Percentiles rank a stretch among this genome's conserved stretches.
phyloP scores from a whole-genome alignment of 2,329 filamentous ascomycete species.

The Nannizzia gypsea region DNA sequence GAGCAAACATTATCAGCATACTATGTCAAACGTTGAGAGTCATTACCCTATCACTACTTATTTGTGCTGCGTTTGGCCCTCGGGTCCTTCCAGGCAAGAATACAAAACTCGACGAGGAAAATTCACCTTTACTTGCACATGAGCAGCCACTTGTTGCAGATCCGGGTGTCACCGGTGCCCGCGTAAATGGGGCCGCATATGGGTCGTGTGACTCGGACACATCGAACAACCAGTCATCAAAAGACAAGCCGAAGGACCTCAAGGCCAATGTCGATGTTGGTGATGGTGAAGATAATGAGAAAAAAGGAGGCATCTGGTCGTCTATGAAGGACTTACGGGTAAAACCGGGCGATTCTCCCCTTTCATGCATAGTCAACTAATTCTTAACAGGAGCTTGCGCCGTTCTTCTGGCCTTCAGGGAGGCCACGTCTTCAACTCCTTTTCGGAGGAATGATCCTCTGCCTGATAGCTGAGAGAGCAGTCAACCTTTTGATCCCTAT shows the following conservation, averaged over 20 bases:
- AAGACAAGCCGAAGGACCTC: neutral
- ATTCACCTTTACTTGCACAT: constrained; percentile 15
- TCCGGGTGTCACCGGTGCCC: constrained; percentile 19
- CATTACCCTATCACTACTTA: constrained; percentile 13
- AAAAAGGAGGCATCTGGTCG: constrained; percentile 5
- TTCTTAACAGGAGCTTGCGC: constrained; percentile 52
- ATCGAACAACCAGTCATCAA: neutral
- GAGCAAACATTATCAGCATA: constrained; percentile 17
- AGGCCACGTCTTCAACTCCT: constrained; percentile 56
- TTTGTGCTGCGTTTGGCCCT: constrained; percentile 11
- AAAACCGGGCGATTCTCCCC: neutral
- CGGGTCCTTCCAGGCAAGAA: constrained; percentile 5
- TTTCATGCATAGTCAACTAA: neutral
- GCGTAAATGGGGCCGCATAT: constrained; percentile 21
- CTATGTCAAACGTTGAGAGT: constrained; percentile 15
- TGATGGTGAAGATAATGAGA: neutral
- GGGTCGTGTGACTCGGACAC: constrained; percentile 14
- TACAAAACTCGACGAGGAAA: constrained; percentile 15
- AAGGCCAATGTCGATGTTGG: neutral
- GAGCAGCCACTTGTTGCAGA: neutral
- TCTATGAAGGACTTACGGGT: constrained; percentile 10
- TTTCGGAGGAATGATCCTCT: constrained; percentile 53
- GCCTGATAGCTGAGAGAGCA: constrained; percentile 57
- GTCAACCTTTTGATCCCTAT: constrained; percentile 69
- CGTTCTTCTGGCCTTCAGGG: constrained; percentile 65